Evolutionary conservation across 306 rosid species (phyloP), one percentile per base, ranked within the genome.

Genomic region (Citrullus amarus): DNA sequence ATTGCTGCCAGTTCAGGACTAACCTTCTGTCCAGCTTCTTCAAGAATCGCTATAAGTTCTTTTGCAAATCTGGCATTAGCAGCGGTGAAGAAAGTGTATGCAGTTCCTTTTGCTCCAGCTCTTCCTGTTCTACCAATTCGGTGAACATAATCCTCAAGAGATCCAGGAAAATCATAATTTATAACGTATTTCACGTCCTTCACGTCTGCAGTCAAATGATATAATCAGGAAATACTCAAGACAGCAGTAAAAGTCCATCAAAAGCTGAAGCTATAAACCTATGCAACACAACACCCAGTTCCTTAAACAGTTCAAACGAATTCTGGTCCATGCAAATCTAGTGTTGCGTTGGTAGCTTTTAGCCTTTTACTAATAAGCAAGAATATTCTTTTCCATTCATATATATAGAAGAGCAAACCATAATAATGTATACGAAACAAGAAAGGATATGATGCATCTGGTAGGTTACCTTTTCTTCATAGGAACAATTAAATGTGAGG

Each of bases 41-140:
- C 97, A 14, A 95, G 99, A 82, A 95, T 88, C 81, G 82, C 80
- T 60, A 89, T 90, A 50, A 95, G 96, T 82, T 92, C 99, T 85
- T 92, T 92, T 6, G 97, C 96, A 71, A 95, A 95, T 83, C 99
- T 88, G 72, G 99, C 99, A 87, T 92, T 95, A 50, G 93, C 89
- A 68, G 97, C 99, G 2, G 99, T 95, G 80, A 95, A 95, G 88
- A 92, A 95, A 75, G 99, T 88, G 84, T 95, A 90, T 2, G 99
- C 99, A 38, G 97, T 95, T 86, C 99, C 99, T 86, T 95, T 95
- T 38, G 99, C 99, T 76, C 99, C 97, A 44, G 99, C 99, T 86
- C 97, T 90, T 68, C 99, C 97, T 34, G 97, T 95, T 82, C 99
- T 84, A n/a, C 99, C 99, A 83, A 95, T 95, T 54, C 97, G 96